These are phyloP conservation scores for Leccinum obscurum DNA, from an alignment of 768 basidiomycete genomes.

Conservation along the genomic window DNA sequence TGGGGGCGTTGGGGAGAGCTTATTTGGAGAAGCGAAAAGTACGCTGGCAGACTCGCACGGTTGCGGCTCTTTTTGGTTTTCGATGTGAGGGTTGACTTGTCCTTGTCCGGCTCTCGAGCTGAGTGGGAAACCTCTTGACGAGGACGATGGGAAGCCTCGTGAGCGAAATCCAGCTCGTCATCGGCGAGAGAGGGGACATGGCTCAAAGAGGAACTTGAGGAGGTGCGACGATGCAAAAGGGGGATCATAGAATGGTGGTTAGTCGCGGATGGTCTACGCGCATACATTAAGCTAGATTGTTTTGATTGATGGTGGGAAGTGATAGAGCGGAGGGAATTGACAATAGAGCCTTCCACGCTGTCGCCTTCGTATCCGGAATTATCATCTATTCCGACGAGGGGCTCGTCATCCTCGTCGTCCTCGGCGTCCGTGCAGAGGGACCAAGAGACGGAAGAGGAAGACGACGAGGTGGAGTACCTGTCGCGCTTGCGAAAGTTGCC, in stretches of 20 bases:
- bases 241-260: slow-evolving; percentile 66
- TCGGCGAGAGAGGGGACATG: slow-evolving; percentile 42
- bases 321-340: slow-evolving; percentile 45
- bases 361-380: slow-evolving; percentile 33
- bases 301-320: slow-evolving; percentile 35
- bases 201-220: slow-evolving; percentile 38
- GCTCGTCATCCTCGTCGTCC: slow-evolving; percentile 51
- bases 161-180: slow-evolving; percentile 41
- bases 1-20: slow-evolving; percentile 42
- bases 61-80: slow-evolving; percentile 56
- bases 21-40: slow-evolving; percentile 70
- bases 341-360: slow-evolving; percentile 35
- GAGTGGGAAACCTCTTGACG: slow-evolving; percentile 37
- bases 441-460: slow-evolving; percentile 68
- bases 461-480: slow-evolving; percentile 59
- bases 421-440: slow-evolving; percentile 67
- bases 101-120: slow-evolving; percentile 23
- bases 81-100: slow-evolving; percentile 32
- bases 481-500: slow-evolving; percentile 44
- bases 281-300: slow-evolving; percentile 56
- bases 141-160: slow-evolving; percentile 29
- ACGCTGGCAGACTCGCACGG: slow-evolving; percentile 73
- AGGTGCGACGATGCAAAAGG: slow-evolving; percentile 52
- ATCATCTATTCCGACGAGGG: slow-evolving; percentile 35
- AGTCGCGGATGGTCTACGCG: slow-evolving; percentile 69